phyloP scores from a whole-genome alignment of 352 stramenopile genomes.

The Phytophthora palmivora region DNA sequence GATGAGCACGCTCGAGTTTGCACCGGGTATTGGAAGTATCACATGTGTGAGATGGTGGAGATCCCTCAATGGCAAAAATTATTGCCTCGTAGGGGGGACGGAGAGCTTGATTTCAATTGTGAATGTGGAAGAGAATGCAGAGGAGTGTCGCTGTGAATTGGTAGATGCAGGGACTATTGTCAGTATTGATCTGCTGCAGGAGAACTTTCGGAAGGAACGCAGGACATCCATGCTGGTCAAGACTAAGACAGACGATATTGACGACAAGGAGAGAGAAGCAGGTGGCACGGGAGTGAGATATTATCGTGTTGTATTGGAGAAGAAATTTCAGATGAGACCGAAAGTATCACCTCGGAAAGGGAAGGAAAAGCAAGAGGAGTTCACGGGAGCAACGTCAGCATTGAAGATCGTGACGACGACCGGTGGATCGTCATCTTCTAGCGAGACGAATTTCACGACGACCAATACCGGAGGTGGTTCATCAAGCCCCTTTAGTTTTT shows the following conservation, averaged over 20 bases:
- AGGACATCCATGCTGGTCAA: constrained; percentile 89
- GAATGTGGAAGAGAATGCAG: constrained; percentile 86
- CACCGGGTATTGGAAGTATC: constrained; percentile 65
- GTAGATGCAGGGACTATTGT: constrained; percentile 68
- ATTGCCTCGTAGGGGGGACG: constrained; percentile 80
- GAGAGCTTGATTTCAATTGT: constrained; percentile 87
- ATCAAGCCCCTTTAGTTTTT: constrained; percentile 23
- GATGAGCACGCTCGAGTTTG: constrained; percentile 88
- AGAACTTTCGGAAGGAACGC: constrained; percentile 79
- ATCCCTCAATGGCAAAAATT: constrained; percentile 84
- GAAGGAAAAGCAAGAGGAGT: constrained; percentile 23
- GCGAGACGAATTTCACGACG: constrained; percentile 46
- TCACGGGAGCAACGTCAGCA: constrained; percentile 3
- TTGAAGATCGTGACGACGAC: constrained; percentile 37
- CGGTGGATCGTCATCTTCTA: constrained; percentile 29
- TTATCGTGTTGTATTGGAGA: constrained; percentile 87
- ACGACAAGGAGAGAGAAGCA: constrained; percentile 32
- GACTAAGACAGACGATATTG: constrained; percentile 49
- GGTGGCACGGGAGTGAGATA: constrained; percentile 51
- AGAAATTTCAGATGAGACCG: constrained; percentile 59
- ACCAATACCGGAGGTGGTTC: constrained; percentile 21
- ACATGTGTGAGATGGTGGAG: constrained; percentile 84
- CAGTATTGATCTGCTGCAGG: constrained; percentile 78
- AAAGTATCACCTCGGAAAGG: constrained; percentile 24
- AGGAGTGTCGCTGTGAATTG: constrained; percentile 86